Percentiles rank a stretch among this genome's conserved stretches.
Evolutionary conservation across 2,329 filamentous ascomycete species (phyloP).

Genomic region (Tolypocladium capitatum): DNA sequence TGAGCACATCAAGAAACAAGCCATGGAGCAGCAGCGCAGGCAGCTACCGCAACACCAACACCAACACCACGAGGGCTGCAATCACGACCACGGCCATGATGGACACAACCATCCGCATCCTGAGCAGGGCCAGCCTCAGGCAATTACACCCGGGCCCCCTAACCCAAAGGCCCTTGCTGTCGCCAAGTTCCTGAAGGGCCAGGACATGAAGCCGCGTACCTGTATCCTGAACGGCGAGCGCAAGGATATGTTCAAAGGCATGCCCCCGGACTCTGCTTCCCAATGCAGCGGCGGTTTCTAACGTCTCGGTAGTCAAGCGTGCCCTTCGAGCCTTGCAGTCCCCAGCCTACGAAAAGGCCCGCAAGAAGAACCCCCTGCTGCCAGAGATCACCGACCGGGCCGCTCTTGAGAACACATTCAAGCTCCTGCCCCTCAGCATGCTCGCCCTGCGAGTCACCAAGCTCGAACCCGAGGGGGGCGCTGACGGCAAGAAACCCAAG

Average conservation of each 20-base stretch:
- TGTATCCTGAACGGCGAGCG: slow-evolving; percentile 91
- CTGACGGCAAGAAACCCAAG: slow-evolving; percentile 59
- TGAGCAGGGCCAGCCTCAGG: slow-evolving; percentile 41
- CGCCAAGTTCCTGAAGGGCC: slow-evolving; percentile 71
- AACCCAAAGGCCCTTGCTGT: slow-evolving; percentile 82
- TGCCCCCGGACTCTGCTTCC: slow-evolving; percentile 1
- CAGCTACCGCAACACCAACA: slow-evolving; percentile 19
- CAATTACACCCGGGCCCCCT: slow-evolving; percentile 65
- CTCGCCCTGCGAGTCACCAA: slow-evolving; percentile 84
- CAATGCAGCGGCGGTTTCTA: background rate
- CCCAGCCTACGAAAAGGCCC: slow-evolving; percentile 77
- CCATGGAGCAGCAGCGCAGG: slow-evolving; percentile 33
- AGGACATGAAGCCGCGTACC: slow-evolving; percentile 79
- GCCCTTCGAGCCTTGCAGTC: slow-evolving; percentile 83
- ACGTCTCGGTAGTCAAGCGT: slow-evolving; percentile 65
- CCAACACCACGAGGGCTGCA: slow-evolving; percentile 1
- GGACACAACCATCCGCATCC: slow-evolving; percentile 8
- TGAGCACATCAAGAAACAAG: slow-evolving; percentile 49
- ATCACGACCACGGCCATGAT: slow-evolving; percentile 10
- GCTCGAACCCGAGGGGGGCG: slow-evolving; percentile 51
- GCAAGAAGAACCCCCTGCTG: slow-evolving; percentile 77
- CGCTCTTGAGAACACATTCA: slow-evolving; percentile 86
- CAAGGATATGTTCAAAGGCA: slow-evolving; percentile 96
- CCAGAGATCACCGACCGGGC: slow-evolving; percentile 80
- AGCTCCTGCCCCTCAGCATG: slow-evolving; percentile 86